Evolutionary conservation across 768 basidiomycete species (phyloP).

Genomic region (Kwoniella newhampshirensis): DNA sequence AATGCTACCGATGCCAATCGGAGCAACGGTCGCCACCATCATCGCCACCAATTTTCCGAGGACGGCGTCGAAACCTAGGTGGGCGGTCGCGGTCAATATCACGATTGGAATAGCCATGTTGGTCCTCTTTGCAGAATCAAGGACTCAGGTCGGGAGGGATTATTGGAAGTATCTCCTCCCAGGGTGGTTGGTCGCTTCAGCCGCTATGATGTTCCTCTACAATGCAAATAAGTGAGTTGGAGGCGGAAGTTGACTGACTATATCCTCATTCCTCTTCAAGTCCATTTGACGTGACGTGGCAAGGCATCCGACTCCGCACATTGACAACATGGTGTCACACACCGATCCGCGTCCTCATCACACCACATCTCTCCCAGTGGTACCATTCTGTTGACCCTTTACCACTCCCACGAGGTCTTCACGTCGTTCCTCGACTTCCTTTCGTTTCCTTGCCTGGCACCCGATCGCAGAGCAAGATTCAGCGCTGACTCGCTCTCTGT

Average conservation of each 20-base stretch:
- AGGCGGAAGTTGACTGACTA: no score
- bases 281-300: no score
- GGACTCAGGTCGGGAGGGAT: conserved; percentile 10
- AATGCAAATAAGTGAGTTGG: conserved; percentile 13
- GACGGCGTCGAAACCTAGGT: conserved; percentile 7
- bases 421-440: no score
- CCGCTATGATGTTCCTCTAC: conserved; percentile 30
- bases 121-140: conserved; percentile 24
- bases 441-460: no score
- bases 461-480: no score
- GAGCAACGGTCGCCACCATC: conserved; percentile 2
- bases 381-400: not conserved
- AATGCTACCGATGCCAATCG: conserved; percentile 13
- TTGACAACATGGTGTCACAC: no score
- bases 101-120: conserved; percentile 66
- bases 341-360: no score
- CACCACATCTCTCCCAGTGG: not conserved
- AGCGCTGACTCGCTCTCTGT: not conserved
- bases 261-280: no score
- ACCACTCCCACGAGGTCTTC: no score
- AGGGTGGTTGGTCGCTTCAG: conserved; percentile 28
- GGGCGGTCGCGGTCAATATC: conserved; percentile 55
- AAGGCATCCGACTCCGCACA: no score
- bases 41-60: not conserved
- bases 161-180: conserved; percentile 39